Percentiles rank a stretch among this genome's conserved stretches.
Evolutionary conservation across 2,329 filamentous ascomycete genomes (phyloP).

Genomic region (Pseudocercospora fuligena): DNA sequence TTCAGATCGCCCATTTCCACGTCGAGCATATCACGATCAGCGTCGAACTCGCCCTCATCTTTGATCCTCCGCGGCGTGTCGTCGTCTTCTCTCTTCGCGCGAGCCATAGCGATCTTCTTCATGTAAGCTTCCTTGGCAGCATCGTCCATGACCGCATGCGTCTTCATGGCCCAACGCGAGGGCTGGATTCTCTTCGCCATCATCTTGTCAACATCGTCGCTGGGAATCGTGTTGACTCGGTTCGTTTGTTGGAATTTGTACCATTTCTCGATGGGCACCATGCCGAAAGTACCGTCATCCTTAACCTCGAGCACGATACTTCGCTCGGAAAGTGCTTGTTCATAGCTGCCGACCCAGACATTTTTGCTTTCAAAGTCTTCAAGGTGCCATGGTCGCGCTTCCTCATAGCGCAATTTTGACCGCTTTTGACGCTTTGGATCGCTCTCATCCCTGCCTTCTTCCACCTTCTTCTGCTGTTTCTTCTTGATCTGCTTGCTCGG

Average conservation of each 20-base stretch:
- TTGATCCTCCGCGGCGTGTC: constrained; percentile 47
- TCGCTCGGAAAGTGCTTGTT: constrained; percentile 80
- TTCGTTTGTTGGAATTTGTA: constrained; percentile 80
- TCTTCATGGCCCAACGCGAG: constrained; percentile 78
- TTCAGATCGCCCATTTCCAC: constrained; percentile 64
- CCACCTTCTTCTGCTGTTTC: constrained; percentile 77
- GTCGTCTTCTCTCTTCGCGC: constrained; percentile 40
- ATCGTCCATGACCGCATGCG: constrained; percentile 53
- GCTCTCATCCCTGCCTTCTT: constrained; percentile 80
- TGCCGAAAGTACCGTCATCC: constrained; percentile 70
- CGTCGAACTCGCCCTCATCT: constrained; percentile 51
- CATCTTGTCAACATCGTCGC: constrained; percentile 82
- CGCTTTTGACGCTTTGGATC: constrained; percentile 72
- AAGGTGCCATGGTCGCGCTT: constrained; percentile 93
- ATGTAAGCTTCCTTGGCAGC: constrained; percentile 33
- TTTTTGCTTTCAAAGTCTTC: constrained; percentile 97
- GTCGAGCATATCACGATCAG: constrained; percentile 69
- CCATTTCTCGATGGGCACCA: constrained; percentile 94
- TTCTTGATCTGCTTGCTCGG: constrained; percentile 59
- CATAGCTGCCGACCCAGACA: constrained; percentile 89
- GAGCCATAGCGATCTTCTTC: constrained; percentile 57
- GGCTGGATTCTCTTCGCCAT: constrained; percentile 80
- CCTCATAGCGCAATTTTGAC: constrained; percentile 77
- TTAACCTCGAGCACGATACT: constrained; percentile 81
- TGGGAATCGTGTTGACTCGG: constrained; percentile 67